Percentiles rank a stretch among this genome's conserved stretches.
Evolutionary conservation across 2,329 filamentous ascomycete species (phyloP).

Genomic region (Tolypocladium tundrense): DNA sequence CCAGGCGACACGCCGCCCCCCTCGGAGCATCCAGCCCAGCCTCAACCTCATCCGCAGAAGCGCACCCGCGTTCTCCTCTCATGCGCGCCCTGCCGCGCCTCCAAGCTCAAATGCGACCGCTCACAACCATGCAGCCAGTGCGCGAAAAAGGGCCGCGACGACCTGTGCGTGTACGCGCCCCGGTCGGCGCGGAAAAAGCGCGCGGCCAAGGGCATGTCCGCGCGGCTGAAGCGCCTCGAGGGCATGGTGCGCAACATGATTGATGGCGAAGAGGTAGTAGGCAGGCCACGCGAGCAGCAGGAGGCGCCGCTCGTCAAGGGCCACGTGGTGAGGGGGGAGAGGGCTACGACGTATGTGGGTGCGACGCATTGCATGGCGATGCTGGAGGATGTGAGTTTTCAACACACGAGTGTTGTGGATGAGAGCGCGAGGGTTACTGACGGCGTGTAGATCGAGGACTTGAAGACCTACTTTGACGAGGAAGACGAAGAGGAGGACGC

Average conservation of each 20-base stretch:
- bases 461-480: conserved; percentile 47
- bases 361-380: conserved; percentile 52
- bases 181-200: conserved; percentile 29
- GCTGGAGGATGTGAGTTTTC: conserved; percentile 42
- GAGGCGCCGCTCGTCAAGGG: conserved; percentile 18
- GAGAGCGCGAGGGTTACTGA: conserved; percentile 2
- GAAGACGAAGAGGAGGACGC: conserved; percentile 24
- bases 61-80: conserved; percentile 40
- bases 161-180: conserved; percentile 39
- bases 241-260: conserved; percentile 48
- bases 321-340: conserved; percentile 32
- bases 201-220: conserved; percentile 39
- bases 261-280: conserved; percentile 19
- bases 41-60: conserved; percentile 20
- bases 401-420: background rate
- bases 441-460: conserved; percentile 40
- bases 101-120: conserved; percentile 49
- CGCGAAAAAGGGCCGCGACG: conserved; percentile 34
- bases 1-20: conserved; percentile 11
- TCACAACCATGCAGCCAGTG: conserved; percentile 41
- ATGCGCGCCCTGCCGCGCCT: conserved; percentile 40
- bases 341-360: conserved; percentile 42
- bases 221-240: conserved; percentile 43
- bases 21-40: conserved; percentile 6
- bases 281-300: conserved; percentile 1